Evolutionary conservation across 495 filamentous ascomycete genomes (phyloP), one percentile per base, ranked within the genome.

Genomic region (Astrothelium subdiscretum): DNA sequence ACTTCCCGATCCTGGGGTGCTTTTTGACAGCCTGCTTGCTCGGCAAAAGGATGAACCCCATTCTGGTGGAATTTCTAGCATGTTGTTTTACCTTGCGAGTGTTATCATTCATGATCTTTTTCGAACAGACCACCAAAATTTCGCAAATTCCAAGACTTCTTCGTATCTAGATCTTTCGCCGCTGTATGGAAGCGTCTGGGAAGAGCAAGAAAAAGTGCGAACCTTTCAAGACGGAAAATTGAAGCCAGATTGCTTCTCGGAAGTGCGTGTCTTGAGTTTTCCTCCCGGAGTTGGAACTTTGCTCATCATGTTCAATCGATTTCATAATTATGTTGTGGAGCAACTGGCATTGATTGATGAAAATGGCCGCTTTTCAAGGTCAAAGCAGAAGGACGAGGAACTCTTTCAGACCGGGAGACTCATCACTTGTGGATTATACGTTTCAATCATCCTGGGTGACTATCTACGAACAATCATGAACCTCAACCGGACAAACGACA

Each of bases 91-190:
- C 66, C 82, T 91, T 70, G 91, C 90, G 6, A 88, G 85, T 18
- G 89, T 95, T 61, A 92, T 96, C 64, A 95, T 94, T 68, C 91
- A 96, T 66, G 85, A 88, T 67, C 70, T 83, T 15, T 88, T 88
- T 71, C 78, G 84, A 62, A 88, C 85, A 0, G 78, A 84, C 65
- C 81, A 79, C 20, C 63, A 66, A 0, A 79, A 88, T 67, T 71
- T 67, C 31, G 81, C 75, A 59, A 85, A 80, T 58, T 88, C 84
- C 27, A 78, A 84, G 68, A 92, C 89, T 0, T 94, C 89, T 0
- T 91, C 88, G 0, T 96, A 92, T 67, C 77, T 96, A 18, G 91
- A 96, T 64, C 78, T 96, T 13, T 80, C 86, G 1, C 91, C 91
- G 0, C 80, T 96, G 2, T 96, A 96, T 69, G 91, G 91, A 26